Evolutionary conservation across 2,329 filamentous ascomycete genomes (phyloP), one percentile per base, ranked within the genome.

Genomic region (Arthrobotrys megalospora): DNA sequence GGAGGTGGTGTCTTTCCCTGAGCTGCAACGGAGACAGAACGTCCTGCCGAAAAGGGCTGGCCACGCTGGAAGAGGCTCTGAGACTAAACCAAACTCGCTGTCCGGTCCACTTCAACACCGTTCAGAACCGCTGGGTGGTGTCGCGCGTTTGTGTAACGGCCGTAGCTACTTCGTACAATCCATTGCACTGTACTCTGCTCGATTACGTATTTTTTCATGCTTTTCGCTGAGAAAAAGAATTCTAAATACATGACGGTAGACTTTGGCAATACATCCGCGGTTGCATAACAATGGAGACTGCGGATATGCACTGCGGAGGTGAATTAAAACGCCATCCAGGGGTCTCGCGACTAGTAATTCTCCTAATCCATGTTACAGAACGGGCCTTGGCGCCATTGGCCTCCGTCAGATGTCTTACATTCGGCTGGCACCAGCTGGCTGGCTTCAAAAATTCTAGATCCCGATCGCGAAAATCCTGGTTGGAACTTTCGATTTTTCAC

Each of bases 51-150:
- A 60, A 60, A 28, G 36, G 52, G 16, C 52, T 19, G n/a, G n/a
- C n/a, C n/a, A n/a, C n/a, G n/a, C n/a, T n/a, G 21, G n/a, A 34
- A 24, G 53, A 21, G 53, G 34, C 34, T 41, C 53, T 60, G 55
- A 60, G 55, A 60, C 55, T 60, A 60, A 60, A 60, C 55, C 55
- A 60, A 60, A 60, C 55, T 60, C n/a, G 52, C 12, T 38, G 34
- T 5, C 21, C 21, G n/a, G 6, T 52, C 21, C 21, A 45, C 1
- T 52, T n/a, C 21, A 43, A 43, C 52, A 32, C 32, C 14, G 50
- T 38, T 24, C 16, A 19, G 32, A 24, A 32, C 28, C 28, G 50
- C 50, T 36, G 50, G 2, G 5, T 21, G 32, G 14, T 3, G 52
- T 43, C 41, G 12, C n/a, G n/a, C 2, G 12, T 43, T 43, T 60